phyloP scores from a whole-genome alignment of 176 grass and related monocot genomes.

The Hyparrhenia diplandra region DNA sequence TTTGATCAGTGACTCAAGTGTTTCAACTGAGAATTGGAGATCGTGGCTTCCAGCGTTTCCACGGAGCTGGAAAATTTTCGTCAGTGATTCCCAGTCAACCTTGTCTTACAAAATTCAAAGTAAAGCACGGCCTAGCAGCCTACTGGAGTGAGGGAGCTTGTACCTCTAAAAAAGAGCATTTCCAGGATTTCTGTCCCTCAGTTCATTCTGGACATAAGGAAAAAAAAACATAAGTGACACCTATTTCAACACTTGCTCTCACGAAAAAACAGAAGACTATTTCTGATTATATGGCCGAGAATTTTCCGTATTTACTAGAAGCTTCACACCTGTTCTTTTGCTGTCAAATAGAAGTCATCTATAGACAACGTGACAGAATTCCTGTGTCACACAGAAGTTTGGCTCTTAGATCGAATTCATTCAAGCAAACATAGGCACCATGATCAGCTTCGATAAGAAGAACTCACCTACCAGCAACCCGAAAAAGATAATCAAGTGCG shows the following conservation, averaged over 20 bases:
- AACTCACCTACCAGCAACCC: slow-evolving; percentile 60
- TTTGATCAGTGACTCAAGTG: slow-evolving; percentile 67
- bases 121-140: slow-evolving; percentile 3
- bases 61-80: slow-evolving; percentile 60
- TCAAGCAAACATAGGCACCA: not conserved
- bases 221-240: not conserved
- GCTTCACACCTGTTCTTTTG: slow-evolving; percentile 64
- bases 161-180: slow-evolving; percentile 94
- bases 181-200: slow-evolving; percentile 67
- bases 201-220: slow-evolving; percentile 45
- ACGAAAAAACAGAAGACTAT: not conserved
- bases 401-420: slow-evolving; percentile 7
- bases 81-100: slow-evolving; percentile 30
- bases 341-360: slow-evolving; percentile 96
- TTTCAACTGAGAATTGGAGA: slow-evolving; percentile 86
- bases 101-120: slow-evolving; percentile 20
- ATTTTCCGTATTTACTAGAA: slow-evolving; percentile 16
- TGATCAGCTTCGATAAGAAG: slow-evolving; percentile 25
- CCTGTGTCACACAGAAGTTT: slow-evolving; percentile 34
- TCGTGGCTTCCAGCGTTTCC: slow-evolving; percentile 99
- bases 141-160: not conserved
- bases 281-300: not conserved
- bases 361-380: slow-evolving; percentile 77
- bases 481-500: slow-evolving; percentile 86
- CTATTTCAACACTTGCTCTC: not conserved